These are phyloP conservation scores for Tetrapisispora pingtungensis DNA, from an alignment of 805 yeast genomes.

Conservation along the genomic window DNA sequence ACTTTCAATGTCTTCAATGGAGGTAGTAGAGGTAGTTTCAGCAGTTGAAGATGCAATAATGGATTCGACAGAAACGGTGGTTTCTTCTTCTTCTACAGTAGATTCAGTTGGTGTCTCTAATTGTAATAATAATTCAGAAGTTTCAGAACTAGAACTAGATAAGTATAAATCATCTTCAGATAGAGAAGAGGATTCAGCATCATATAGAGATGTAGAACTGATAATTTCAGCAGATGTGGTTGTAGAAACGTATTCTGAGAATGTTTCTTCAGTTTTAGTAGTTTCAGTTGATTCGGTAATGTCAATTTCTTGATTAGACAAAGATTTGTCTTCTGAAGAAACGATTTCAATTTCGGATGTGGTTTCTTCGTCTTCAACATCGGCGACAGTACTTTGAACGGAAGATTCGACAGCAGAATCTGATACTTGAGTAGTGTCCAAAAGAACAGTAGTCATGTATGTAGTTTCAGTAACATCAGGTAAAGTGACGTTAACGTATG, in stretches of 20 bases:
- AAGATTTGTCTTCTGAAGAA: not conserved
- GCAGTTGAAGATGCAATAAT: not conserved
- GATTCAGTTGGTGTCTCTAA: not conserved
- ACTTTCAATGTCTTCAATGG: too few species aligned
- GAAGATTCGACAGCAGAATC: not conserved
- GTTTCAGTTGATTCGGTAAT: not conserved
- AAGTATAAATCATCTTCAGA: not conserved
- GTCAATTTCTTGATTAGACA: not conserved
- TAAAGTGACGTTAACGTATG: conserved; percentile 1
- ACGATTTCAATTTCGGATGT: not conserved
- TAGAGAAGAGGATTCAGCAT: not conserved
- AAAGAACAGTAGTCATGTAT: not conserved
- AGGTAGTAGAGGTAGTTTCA: not conserved
- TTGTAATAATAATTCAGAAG: not conserved
- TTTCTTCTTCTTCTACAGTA: not conserved
- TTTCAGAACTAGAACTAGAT: not conserved
- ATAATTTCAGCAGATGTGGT: not conserved
- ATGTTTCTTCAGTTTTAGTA: not conserved
- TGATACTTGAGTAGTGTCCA: not conserved
- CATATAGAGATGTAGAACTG: not conserved
- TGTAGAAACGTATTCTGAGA: not conserved
- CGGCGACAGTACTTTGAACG: not conserved
- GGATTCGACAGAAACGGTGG: not conserved
- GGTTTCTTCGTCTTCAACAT: not conserved
- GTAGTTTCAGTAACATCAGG: not conserved